Base-by-base conservation (phyloP, 2,329 filamentous ascomycete species). In the Ceratocystis variospora region DNA sequence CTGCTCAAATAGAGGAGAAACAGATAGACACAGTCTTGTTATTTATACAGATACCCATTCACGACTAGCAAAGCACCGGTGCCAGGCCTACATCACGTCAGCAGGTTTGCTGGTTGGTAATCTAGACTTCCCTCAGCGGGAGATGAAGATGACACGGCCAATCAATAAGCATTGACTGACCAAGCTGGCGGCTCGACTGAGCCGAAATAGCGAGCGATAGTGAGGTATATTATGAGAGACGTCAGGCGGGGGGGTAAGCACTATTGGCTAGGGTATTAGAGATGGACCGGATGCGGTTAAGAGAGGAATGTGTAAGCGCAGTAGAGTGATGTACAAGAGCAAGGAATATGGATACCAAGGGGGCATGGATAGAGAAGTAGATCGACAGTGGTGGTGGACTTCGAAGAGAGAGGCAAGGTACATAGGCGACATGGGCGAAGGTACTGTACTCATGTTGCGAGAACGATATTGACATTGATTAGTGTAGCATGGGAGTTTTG, bases 111-210 rank as follows among this genome's bases (percentile, higher is more conserved):
- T 37, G 10, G 8, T 3, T 41, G 37, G 10, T 41, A 41, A 12
- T 41, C 37, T 41, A 41, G 37, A 41, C 37, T 12, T 10, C 37
- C 8, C 37, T 41, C 10, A 41, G 37, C 37, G 37, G 37, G 37
- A 41, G 37, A 10, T 41, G 46, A 59, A 59, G 53, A 59, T 59
- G 53, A 59, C 53, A 17, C 28, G 28, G 53, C 53, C 53, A 59
- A 59, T 59, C 2, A 59, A 10, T 1, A 59, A 5, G 50, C 50
- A 17, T 25, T 15, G 50, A 15, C 19, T 25, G 4, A 3, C 6
- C 10, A 19, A 19, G 17, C 15, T 5, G 22, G 50, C 50, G 22
- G 7, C 7, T 25, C 5, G 50, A 22, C 12, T 12, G 12, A 12
- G 50, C 50, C 19, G 10, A 12, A 5, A 31, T 5, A 17, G 53